Evolutionary conservation across 164 flowering plant genomes (phyloP).

Genomic region (Annona squamosa): DNA sequence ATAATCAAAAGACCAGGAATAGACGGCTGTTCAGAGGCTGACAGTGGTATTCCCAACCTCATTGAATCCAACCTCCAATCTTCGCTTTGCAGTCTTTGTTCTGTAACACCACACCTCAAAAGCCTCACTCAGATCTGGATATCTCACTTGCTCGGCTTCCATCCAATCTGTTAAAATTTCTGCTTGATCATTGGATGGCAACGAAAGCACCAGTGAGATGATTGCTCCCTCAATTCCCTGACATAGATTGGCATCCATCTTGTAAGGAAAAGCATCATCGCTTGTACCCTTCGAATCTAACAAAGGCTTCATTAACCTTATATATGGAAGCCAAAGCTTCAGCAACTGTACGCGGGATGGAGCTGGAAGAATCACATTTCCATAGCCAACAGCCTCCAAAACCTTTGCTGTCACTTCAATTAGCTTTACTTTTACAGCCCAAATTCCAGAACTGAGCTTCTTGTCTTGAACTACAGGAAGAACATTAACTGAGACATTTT

Average conservation of each 20-base stretch:
- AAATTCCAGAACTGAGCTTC: conserved; percentile 41
- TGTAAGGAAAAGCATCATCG: conserved; percentile 33
- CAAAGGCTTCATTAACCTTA: conserved; percentile 63
- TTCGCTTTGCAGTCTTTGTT: conserved; percentile 84
- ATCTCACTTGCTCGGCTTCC: conserved; percentile 38
- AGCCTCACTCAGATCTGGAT: conserved; percentile 87
- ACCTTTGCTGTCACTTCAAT: conserved; percentile 59
- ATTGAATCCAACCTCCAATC: conserved; percentile 48
- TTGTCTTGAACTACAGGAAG: conserved; percentile 36
- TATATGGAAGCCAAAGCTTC: conserved; percentile 79
- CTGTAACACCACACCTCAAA: conserved; percentile 95
- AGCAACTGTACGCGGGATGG: conserved; percentile 41
- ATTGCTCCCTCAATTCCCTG: conserved; percentile 75
- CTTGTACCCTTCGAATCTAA: conserved; percentile 39
- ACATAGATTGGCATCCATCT: conserved; percentile 65
- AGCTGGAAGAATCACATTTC: conserved; percentile 66
- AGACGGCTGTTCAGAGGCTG: conserved; percentile 20
- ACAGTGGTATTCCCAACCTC: conserved; percentile 25
- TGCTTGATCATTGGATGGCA: conserved; percentile 88
- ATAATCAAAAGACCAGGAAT: neutral
- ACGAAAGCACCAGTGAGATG: conserved; percentile 47
- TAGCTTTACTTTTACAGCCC: conserved; percentile 65
- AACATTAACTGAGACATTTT: conserved; percentile 38
- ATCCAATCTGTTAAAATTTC: conserved; percentile 84
- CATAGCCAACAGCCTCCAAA: conserved; percentile 84